phyloP scores from a whole-genome alignment of 768 basidiomycete genomes.

The Lactarius tabidus region DNA sequence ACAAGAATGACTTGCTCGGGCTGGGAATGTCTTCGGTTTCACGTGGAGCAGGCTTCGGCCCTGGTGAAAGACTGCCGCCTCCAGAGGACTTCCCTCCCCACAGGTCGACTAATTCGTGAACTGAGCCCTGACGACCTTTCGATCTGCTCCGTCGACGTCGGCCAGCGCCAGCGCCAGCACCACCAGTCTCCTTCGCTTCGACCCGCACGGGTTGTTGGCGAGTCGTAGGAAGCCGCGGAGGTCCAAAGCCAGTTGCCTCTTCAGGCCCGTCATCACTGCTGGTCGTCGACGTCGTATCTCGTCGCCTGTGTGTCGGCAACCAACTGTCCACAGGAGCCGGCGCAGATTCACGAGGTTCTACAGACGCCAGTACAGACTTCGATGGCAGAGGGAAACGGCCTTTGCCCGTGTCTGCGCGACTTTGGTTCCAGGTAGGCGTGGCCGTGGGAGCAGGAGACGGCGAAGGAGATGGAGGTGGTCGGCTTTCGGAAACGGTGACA shows the following conservation, averaged over 20 bases:
- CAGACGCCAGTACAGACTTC: conserved; percentile 18
- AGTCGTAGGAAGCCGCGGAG: neutral
- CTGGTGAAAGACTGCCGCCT: neutral
- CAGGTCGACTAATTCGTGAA: conserved; percentile 77
- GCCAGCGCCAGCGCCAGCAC: conserved; percentile 29
- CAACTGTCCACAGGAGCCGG: conserved; percentile 27
- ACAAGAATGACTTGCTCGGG: conserved; percentile 6
- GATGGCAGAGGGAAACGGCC: conserved; percentile 16
- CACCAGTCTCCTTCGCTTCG: conserved; percentile 21
- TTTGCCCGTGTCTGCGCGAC: conserved; percentile 6
- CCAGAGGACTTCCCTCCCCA: conserved; percentile 52
- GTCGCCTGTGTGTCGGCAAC: conserved; percentile 27
- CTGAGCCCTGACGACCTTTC: conserved; percentile 71
- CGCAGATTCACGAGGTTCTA: conserved; percentile 20
- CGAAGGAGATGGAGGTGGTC: conserved; percentile 12
- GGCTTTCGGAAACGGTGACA: conserved; percentile 17
- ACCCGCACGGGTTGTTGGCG: conserved; percentile 1
- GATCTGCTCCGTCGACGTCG: conserved; percentile 34
- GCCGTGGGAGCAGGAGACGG: conserved; percentile 13
- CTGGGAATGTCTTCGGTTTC: conserved; percentile 5
- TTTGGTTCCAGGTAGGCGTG: conserved; percentile 11
- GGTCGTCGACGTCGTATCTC: conserved; percentile 44
- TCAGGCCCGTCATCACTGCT: conserved; percentile 56
- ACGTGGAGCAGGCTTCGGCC: conserved; percentile 4
- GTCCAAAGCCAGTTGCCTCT: conserved; percentile 32